Percentiles rank a stretch among this genome's conserved stretches.
These are phyloP conservation scores for Suillus variegatus DNA, from an alignment of 768 basidiomycete genomes.

Conservation along the genomic window DNA sequence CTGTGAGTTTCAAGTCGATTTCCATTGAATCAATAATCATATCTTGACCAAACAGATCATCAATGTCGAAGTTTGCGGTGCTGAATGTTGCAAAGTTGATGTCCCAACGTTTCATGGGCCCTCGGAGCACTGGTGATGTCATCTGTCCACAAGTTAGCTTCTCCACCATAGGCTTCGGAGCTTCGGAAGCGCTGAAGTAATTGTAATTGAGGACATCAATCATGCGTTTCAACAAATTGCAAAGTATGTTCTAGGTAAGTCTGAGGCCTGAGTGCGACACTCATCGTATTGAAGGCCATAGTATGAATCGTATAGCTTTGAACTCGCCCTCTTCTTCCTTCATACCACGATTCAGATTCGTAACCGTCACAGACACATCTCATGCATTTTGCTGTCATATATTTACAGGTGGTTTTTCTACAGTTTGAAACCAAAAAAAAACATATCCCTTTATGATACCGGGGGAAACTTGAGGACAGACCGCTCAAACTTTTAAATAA, in stretches of 20 bases:
- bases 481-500: neutral
- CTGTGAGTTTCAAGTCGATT: neutral
- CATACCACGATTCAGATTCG: neutral
- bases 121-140: neutral
- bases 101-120: neutral
- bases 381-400: neutral
- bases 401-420: neutral
- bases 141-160: neutral
- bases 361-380: neutral
- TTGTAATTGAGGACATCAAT: neutral
- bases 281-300: neutral
- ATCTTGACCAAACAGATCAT: neutral
- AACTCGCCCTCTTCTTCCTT: neutral
- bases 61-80: neutral
- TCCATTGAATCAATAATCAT: neutral
- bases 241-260: neutral
- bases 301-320: neutral
- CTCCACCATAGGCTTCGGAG: neutral
- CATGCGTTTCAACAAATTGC: neutral
- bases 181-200: neutral
- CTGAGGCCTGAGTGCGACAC: neutral
- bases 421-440: neutral
- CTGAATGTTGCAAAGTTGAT: neutral
- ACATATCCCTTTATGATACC: neutral
- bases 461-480: neutral